These are phyloP conservation scores for Phytophthora pinifolia DNA, from an alignment of 352 stramenopile species.

Conservation along the genomic window DNA sequence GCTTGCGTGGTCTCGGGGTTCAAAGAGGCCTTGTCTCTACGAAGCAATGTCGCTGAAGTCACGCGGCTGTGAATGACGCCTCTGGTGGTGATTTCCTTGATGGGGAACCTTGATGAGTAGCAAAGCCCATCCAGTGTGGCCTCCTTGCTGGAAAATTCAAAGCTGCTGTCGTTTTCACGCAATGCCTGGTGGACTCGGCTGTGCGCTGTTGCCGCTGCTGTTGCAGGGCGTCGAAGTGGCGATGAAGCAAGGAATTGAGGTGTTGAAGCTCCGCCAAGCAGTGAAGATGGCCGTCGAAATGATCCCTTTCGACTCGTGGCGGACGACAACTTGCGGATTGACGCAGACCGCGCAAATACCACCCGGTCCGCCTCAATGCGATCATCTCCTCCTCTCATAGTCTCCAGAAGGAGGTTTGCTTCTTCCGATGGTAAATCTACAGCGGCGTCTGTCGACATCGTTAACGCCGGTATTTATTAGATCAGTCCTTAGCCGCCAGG, in stretches of 20 bases:
- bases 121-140: constrained; percentile 46
- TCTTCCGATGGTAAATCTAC: constrained; percentile 11
- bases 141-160: constrained; percentile 54
- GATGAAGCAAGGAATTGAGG: constrained; percentile 16
- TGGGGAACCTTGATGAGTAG: constrained; percentile 60
- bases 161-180: constrained; percentile 51
- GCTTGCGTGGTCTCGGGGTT: neutral
- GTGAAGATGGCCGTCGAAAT: constrained; percentile 7
- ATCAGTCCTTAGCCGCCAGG: neutral
- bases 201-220: constrained; percentile 42
- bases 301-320: constrained; percentile 17
- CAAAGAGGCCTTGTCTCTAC: constrained; percentile 5
- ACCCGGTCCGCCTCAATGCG: constrained; percentile 29
- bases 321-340: constrained; percentile 35
- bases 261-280: constrained; percentile 10
- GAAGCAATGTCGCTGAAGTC: constrained; percentile 21
- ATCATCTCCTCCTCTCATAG: constrained; percentile 18
- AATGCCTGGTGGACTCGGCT: constrained; percentile 66
- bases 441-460: constrained; percentile 6
- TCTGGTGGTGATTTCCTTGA: constrained; percentile 24
- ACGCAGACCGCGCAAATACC: constrained; percentile 43
- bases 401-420: constrained; percentile 4
- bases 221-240: constrained; percentile 40
- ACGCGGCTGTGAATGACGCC: constrained; percentile 12
- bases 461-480: neutral